These are phyloP conservation scores for Coffea eugenioides DNA, from an alignment of 257 asterid genomes.

Conservation along the genomic window DNA sequence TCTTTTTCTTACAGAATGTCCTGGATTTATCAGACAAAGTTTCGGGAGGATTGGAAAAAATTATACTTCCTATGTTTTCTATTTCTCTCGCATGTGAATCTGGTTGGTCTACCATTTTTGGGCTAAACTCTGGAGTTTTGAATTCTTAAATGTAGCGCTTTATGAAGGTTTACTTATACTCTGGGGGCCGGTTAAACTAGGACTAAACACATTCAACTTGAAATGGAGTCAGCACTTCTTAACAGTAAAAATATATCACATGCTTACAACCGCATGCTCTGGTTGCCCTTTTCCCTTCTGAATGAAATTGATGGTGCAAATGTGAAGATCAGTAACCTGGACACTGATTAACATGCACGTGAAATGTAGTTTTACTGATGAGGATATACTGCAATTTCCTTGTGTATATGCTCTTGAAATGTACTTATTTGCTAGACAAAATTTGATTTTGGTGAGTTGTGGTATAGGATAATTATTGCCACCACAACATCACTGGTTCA, in stretches of 20 bases:
- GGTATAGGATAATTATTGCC: neutral
- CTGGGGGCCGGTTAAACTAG: neutral
- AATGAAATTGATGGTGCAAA: neutral
- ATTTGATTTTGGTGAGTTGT: neutral
- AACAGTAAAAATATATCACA: neutral
- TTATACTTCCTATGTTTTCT: neutral
- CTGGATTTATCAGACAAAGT: neutral
- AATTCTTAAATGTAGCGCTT: neutral
- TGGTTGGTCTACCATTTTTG: neutral
- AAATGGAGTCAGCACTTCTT: neutral
- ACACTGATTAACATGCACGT: neutral
- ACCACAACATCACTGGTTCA: neutral
- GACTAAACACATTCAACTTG: neutral
- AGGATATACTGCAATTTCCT: neutral
- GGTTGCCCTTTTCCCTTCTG: neutral
- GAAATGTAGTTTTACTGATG: neutral
- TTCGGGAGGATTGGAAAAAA: neutral
- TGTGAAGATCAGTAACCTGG: neutral
- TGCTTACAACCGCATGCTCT: neutral
- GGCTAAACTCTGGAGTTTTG: neutral
- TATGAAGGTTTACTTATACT: neutral
- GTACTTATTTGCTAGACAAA: neutral
- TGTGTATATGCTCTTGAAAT: neutral
- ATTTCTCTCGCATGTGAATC: neutral
- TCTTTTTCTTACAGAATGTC: neutral